phyloP scores from a whole-genome alignment of 164 flowering plant species.

The Tinospora cordifolia region DNA sequence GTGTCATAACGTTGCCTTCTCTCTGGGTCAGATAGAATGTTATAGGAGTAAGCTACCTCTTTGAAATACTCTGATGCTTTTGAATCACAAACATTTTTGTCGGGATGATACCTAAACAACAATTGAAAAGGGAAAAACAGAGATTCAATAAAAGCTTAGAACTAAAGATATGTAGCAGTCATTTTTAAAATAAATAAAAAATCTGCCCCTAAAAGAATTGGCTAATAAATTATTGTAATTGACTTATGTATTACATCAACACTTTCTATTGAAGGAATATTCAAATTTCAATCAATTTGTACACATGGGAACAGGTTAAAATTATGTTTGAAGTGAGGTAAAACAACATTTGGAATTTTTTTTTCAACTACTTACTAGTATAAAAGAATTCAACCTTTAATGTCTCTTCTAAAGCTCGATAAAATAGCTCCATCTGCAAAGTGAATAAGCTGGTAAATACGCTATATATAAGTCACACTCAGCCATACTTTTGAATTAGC shows the following conservation, averaged over 20 bases:
- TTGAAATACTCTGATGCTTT: conserved; percentile 17
- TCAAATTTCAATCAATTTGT: neutral
- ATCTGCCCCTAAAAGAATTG: neutral
- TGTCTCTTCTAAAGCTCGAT: neutral
- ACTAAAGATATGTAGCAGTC: neutral
- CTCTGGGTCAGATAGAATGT: conserved; percentile 18
- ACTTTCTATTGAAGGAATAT: neutral
- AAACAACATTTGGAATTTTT: neutral
- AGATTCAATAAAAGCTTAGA: neutral
- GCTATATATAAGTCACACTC: neutral
- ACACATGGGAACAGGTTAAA: neutral
- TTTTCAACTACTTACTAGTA: neutral
- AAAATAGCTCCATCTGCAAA: conserved; percentile 1
- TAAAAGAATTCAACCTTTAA: neutral
- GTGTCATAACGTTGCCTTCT: conserved; percentile 19
- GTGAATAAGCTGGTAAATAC: neutral
- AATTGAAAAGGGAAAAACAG: neutral
- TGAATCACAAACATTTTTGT: conserved; percentile 19
- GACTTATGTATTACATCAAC: neutral
- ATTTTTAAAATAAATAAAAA: neutral
- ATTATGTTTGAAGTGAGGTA: neutral
- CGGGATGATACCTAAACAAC: conserved; percentile 18
- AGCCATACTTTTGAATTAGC: neutral
- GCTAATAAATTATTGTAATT: neutral
- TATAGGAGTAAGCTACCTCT: conserved; percentile 24